phyloP scores from a whole-genome alignment of 257 asterid species.

The Fraxinus cuspidata region DNA sequence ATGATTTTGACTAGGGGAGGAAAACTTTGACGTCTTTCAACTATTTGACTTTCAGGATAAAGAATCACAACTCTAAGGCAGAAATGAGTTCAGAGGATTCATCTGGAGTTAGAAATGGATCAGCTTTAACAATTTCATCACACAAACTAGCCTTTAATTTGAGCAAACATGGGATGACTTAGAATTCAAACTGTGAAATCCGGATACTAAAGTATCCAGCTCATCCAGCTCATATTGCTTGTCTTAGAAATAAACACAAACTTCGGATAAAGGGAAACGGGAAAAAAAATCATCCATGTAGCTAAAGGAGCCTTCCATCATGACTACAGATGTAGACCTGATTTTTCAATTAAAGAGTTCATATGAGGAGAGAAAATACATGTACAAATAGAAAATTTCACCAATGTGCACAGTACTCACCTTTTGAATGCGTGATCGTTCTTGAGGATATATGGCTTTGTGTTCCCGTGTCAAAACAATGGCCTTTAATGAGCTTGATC shows the following conservation, averaged over 20 bases:
- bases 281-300: not conserved
- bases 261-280: not conserved
- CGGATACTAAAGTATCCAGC: not conserved
- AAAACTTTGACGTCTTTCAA: not conserved
- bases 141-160: not conserved
- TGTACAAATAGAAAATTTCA: conserved; percentile 16
- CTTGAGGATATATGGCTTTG: conserved; percentile 89
- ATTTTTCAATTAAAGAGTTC: conserved; percentile 1
- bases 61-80: not conserved
- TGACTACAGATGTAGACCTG: conserved; percentile 18
- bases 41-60: not conserved
- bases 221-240: conserved; percentile 6
- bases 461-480: conserved; percentile 89
- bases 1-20: not conserved
- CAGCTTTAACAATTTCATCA: not conserved
- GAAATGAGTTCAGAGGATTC: not conserved
- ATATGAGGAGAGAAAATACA: conserved; percentile 3
- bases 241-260: conserved; percentile 6
- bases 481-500: conserved; percentile 55
- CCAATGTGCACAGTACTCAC: conserved; percentile 33
- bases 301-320: conserved; percentile 11
- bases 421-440: conserved; percentile 90
- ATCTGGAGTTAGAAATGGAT: not conserved
- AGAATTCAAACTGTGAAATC: not conserved
- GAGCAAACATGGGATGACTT: not conserved